phyloP scores from a whole-genome alignment of 208 protist species.

The Balamuthia mandrillaris region DNA sequence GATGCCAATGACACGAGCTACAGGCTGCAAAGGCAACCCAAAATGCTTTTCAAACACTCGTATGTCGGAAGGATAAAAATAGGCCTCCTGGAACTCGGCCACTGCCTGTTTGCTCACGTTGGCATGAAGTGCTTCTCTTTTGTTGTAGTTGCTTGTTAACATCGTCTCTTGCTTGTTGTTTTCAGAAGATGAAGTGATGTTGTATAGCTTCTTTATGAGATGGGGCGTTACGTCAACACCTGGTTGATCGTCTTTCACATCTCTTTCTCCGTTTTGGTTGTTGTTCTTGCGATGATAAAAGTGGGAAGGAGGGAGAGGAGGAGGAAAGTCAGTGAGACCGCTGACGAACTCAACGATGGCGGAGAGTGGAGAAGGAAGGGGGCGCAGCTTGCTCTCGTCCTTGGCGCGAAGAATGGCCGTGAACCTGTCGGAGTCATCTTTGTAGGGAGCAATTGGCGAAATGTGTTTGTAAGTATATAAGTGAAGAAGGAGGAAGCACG shows the following conservation, averaged over 20 bases:
- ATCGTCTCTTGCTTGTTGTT: too few species aligned
- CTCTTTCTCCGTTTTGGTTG: not conserved
- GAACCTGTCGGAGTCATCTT: too few species aligned
- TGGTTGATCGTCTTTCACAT: not conserved
- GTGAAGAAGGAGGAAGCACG: too few species aligned
- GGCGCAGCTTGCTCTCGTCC: not conserved
- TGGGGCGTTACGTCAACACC: not conserved
- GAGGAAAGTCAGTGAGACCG: constrained; percentile 5
- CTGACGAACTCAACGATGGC: not conserved
- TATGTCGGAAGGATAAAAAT: not conserved
- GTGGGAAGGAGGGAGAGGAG: not conserved
- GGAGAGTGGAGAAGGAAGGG: not conserved
- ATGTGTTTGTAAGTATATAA: too few species aligned
- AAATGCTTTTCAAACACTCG: constrained; percentile 13
- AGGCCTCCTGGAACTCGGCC: constrained; percentile 23
- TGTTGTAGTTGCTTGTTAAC: too few species aligned
- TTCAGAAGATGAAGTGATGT: too few species aligned
- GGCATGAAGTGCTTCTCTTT: not conserved
- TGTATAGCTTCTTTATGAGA: constrained; percentile 4
- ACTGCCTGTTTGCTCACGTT: constrained; percentile 20
- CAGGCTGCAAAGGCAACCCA: not conserved
- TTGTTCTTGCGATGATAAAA: not conserved
- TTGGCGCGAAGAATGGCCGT: not conserved
- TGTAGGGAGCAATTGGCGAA: too few species aligned
- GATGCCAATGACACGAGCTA: not conserved